Evolutionary conservation across 1,139 yeast species (phyloP).

Genomic region (Nakaseomyces delphensis): DNA sequence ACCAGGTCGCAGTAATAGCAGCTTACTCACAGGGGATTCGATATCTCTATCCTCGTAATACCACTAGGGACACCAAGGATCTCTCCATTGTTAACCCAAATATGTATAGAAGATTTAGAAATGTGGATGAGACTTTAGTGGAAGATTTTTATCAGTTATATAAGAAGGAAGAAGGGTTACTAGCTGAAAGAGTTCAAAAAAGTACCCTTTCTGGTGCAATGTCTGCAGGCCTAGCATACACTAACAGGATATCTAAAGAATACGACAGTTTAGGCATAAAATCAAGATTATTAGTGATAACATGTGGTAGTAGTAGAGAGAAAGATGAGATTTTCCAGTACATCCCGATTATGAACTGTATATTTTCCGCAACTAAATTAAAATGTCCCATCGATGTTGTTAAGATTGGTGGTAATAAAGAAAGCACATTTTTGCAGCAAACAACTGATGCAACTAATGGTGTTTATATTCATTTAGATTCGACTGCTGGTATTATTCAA

Average conservation of each 20-base stretch:
- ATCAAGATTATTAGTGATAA: constrained; percentile 62
- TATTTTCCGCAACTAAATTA: constrained; percentile 92
- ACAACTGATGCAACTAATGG: constrained; percentile 96
- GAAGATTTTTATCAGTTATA: constrained; percentile 48
- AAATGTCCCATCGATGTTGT: constrained; percentile 86
- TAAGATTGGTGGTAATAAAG: constrained; percentile 52
- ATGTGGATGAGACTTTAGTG: constrained; percentile 72
- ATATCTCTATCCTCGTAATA: constrained; percentile 55
- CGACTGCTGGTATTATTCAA: constrained; percentile 73
- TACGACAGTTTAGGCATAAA: constrained; percentile 46
- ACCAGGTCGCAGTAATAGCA: constrained; percentile 75
- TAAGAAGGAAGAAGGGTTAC: constrained; percentile 21
- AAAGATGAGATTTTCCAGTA: constrained; percentile 76
- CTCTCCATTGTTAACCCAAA: constrained; percentile 34
- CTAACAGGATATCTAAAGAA: constrained; percentile 53
- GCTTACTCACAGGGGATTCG: constrained; percentile 65
- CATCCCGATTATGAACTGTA: constrained; percentile 90
- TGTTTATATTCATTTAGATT: constrained; percentile 65
- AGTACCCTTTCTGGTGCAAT: constrained; percentile 72
- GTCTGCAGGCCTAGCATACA: constrained; percentile 58
- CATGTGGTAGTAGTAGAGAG: constrained; percentile 46
- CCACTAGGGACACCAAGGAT: constrained; percentile 10
- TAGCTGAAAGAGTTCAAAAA: constrained; percentile 22
- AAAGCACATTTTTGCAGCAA: constrained; percentile 84
- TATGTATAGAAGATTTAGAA: constrained; percentile 81